Evolutionary conservation across 169 alveolate species (phyloP).

Genomic region (Plasmodium falciparum): DNA sequence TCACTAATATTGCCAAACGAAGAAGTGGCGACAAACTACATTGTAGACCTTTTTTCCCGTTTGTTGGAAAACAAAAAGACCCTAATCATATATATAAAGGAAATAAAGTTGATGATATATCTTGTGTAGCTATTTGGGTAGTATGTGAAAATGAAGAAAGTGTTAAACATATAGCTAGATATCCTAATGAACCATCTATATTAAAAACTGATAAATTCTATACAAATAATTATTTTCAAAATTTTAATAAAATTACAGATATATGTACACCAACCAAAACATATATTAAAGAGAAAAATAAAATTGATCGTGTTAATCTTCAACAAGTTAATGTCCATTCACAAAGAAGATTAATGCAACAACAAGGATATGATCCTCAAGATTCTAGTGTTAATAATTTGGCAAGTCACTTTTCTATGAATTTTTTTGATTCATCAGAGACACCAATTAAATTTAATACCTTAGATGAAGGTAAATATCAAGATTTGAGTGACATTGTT

Average conservation of each 20-base stretch:
- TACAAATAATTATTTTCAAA: slow-evolving; percentile 56
- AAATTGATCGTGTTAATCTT: slow-evolving; percentile 63
- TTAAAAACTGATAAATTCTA: slow-evolving; percentile 60
- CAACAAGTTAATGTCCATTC: slow-evolving; percentile 24
- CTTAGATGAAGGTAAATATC: slow-evolving; percentile 9
- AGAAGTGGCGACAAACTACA: slow-evolving; percentile 77
- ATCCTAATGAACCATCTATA: slow-evolving; percentile 55
- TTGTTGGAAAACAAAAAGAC: slow-evolving; percentile 46
- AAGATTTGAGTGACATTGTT: slow-evolving; percentile 59
- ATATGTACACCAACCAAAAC: slow-evolving; percentile 68
- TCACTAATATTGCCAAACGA: slow-evolving; percentile 77
- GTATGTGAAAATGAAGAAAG: slow-evolving; percentile 77
- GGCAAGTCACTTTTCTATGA: slow-evolving; percentile 6
- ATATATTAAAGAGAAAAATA: slow-evolving; percentile 56
- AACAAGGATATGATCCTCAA: background rate
- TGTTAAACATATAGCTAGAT: slow-evolving; percentile 35
- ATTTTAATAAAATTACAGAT: slow-evolving; percentile 60
- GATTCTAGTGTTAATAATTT: slow-evolving; percentile 9
- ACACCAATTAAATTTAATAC: slow-evolving; percentile 59
- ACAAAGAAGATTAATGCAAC: background rate
- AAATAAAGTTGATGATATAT: slow-evolving; percentile 80
- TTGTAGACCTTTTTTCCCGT: slow-evolving; percentile 57
- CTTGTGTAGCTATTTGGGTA: slow-evolving; percentile 85
- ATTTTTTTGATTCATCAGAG: slow-evolving; percentile 61
- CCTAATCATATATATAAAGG: slow-evolving; percentile 71